Evolutionary conservation across 768 basidiomycete species (phyloP).

Genomic region (Suillus fuscotomentosus): DNA sequence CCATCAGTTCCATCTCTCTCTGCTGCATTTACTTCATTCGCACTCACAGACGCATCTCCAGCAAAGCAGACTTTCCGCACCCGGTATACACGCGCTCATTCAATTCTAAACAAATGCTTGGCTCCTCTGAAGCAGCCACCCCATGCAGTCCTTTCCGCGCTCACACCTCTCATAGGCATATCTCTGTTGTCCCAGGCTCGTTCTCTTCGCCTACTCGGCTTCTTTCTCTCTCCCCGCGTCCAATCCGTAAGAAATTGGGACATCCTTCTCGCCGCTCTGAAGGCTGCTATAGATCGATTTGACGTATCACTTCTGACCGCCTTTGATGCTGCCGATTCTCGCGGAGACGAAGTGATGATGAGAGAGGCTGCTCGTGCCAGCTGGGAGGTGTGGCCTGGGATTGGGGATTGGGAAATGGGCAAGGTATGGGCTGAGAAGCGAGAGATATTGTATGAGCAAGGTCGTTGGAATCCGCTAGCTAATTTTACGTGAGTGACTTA

Average conservation of each 20-base stretch:
- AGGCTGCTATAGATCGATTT: conserved; percentile 83
- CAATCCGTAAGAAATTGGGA: conserved; percentile 74
- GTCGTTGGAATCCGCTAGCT: conserved; percentile 73
- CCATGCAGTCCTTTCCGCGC: conserved; percentile 58
- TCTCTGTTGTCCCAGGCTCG: conserved; percentile 60
- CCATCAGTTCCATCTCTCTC: conserved; percentile 8
- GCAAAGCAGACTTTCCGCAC: conserved; percentile 41
- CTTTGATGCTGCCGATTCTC: conserved; percentile 85
- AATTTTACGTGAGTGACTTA: conserved; percentile 67
- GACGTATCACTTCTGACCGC: conserved; percentile 82
- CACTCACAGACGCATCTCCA: conserved; percentile 14
- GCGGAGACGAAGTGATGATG: conserved; percentile 75
- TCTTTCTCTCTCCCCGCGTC: conserved; percentile 68
- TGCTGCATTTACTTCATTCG: conserved; percentile 17
- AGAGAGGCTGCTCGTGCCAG: conserved; percentile 76
- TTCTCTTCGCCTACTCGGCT: conserved; percentile 66
- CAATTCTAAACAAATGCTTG: conserved; percentile 58
- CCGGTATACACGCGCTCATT: conserved; percentile 66
- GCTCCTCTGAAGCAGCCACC: conserved; percentile 59
- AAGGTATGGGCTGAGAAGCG: conserved; percentile 95
- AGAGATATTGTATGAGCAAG: conserved; percentile 89
- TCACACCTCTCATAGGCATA: conserved; percentile 23
- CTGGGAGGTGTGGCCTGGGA: conserved; percentile 70
- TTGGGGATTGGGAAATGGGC: conserved; percentile 83
- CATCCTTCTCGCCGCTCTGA: conserved; percentile 59